Evolutionary conservation across 768 basidiomycete genomes (phyloP), one percentile per base, ranked within the genome.

Genomic region (Pulveroboletus frians): DNA sequence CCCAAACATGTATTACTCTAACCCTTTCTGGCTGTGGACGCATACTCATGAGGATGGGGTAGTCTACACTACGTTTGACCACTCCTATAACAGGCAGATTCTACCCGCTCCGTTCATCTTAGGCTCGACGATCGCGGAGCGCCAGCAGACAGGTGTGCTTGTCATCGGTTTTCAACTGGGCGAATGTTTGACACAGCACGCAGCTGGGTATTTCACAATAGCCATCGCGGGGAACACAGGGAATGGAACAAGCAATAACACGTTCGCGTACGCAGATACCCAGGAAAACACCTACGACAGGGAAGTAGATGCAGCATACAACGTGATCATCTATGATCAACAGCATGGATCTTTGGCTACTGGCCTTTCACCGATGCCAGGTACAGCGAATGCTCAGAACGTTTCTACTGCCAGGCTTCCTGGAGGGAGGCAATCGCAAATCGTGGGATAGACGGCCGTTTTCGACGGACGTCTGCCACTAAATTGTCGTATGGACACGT

Each of bases 231-330:
- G 80, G 11, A 82, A 80, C 60, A 65, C 65, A 7, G 85, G 82
- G 1, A 85, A 85, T 47, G 85, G 86, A 26, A 85, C 83, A 6
- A 86, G 72, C 66, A 78, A 76, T 66, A 88, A 88, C 62, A 76
- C 74, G 1, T 82, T 89, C 66, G 65, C 62, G 30, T 91, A 88
- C 60, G 54, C 63, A 10, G 85, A 89, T 61, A 55, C 57, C 39
- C 65, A 67, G 6, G 82, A 80, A 43, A 83, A 88, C 64, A 85
- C 84, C 0, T 90, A 75, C 64, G 64, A 66, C 47, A 72, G 85
- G 47, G 58, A 69, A 20, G 85, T 90, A 46, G 71, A 79, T 51
- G 82, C 84, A 3, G 76, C 76, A 3, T 70, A 78, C 54, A 76
- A 83, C 59, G 73, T 72, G 58, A 84, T 90, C 58, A 78, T 79